Conservation (phyloP, 768 basidiomycete species). For the Termitomyces sp. region DNA sequence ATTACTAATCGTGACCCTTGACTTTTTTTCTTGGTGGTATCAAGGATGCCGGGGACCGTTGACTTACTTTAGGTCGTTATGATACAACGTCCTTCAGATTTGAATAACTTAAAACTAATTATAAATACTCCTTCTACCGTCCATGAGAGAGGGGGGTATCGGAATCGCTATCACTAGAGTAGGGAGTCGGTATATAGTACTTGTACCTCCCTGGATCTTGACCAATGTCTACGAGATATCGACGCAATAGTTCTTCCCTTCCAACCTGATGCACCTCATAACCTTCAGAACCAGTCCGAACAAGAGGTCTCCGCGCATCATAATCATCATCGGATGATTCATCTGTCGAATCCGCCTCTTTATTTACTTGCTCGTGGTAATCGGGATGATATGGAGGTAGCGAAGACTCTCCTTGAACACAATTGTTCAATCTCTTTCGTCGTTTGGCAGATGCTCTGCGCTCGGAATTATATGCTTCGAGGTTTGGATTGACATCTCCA, state of each 20-base stretch:
- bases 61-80: not conserved
- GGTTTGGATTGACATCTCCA: conserved; percentile 66
- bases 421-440: conserved; percentile 13
- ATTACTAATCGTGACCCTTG: not conserved
- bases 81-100: not conserved
- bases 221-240: conserved; percentile 49
- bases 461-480: conserved; percentile 56
- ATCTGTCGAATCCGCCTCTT: conserved; percentile 3
- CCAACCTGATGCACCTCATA: conserved; percentile 63
- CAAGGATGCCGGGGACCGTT: too few relatives aligned
- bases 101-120: not conserved
- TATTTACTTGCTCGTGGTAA: conserved; percentile 37
- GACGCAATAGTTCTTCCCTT: conserved; percentile 58
- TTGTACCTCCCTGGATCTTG: conserved; percentile 59
- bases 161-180: conserved; percentile 36
- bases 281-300: conserved; percentile 78
- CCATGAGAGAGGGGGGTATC: conserved; percentile 19
- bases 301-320: conserved; percentile 19
- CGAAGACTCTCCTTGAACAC: conserved; percentile 33
- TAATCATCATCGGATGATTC: conserved; percentile 25
- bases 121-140: not conserved
- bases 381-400: conserved; percentile 79
- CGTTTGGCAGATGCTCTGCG: conserved; percentile 13
- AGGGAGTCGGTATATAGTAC: conserved; percentile 58
- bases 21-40: too few relatives aligned